Base-by-base conservation (phyloP, 2,329 filamentous ascomycete species). In the Xylaria sp. region DNA sequence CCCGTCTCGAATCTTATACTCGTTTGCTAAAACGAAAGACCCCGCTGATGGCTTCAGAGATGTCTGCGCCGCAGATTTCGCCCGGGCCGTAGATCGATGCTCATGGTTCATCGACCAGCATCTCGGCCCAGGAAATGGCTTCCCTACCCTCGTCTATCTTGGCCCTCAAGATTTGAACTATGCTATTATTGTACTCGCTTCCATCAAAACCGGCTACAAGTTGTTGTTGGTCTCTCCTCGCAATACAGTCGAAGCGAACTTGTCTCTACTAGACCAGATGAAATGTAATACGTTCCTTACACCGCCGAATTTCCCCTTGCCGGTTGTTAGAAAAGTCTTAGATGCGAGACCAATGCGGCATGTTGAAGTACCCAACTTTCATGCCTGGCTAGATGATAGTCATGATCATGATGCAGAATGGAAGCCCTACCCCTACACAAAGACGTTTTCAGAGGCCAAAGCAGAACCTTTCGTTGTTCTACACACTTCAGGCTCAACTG, bases 121-220 rank as follows among this genome's bases (percentile, higher is more conserved):
- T 3, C 64, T 82, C 31, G 78, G 75, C 1, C 71, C 62, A 10
- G 71, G 72, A 11, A 61, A 67, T 20, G 56, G 68, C 22, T 80
- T 79, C 61, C 76, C 77, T 2, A 79, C 80, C 0, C 51, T 81
- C 3, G 68, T 74, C 2, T 81, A 80, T 64, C 65, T 79, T 27
- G 77, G 77, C 33, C 73, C 76, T 5, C 74, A 77, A 47, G 81
- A 83, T 64, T 56, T 80, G n/a, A 73, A 78, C 13, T 78, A 81
- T 55, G 76, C 69, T 15, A 77, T 83, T 36, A 50, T 80, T 5
- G 63, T 80, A 1, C 70, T 82, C 7, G 81, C 81, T 4, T 77
- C 66, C 42, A 78, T 80, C 65, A 84, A 84, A 72, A 78, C 80
- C 2, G 81, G 82, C 2, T 80, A 82, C 68, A 79, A 80, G 58